Conservation (phyloP, 1,284 basidiomycete species). For the Fistulinella cinereoalba region DNA sequence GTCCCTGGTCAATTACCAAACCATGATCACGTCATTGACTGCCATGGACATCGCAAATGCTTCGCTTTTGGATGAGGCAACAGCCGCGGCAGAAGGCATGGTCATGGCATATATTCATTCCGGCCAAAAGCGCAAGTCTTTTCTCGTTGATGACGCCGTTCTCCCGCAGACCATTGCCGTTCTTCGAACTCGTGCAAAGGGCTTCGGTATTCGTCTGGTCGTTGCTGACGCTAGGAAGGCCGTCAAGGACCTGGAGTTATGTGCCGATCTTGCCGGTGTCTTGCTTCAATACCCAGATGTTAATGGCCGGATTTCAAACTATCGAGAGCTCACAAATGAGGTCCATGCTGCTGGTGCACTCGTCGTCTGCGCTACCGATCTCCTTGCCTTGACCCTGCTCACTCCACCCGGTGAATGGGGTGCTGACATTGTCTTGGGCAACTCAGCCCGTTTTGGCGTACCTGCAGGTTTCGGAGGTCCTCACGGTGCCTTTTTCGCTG, state of each 20-base stretch:
- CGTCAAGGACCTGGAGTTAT: conserved; percentile 51
- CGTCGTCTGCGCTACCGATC: conserved; percentile 86
- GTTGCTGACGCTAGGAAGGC: conserved; percentile 59
- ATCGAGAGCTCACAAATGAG: conserved; percentile 60
- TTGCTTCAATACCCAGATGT: conserved; percentile 93
- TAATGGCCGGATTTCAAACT: conserved; percentile 83
- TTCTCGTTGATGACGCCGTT: conserved; percentile 81
- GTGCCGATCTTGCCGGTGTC: conserved; percentile 78
- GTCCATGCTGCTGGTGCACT: conserved; percentile 80
- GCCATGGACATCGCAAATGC: conserved; percentile 95
- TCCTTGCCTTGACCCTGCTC: conserved; percentile 90
- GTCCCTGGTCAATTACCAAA: conserved; percentile 96
- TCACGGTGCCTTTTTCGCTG: conserved; percentile 95
- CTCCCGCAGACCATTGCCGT: conserved; percentile 87
- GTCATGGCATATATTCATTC: conserved; percentile 73
- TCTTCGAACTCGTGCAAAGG: conserved; percentile 82
- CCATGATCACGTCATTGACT: conserved; percentile 94
- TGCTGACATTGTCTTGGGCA: conserved; percentile 93
- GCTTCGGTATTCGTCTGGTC: conserved; percentile 82
- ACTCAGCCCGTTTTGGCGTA: conserved; percentile 94
- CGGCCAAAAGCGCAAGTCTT: conserved; percentile 76
- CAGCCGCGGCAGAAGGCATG: conserved; percentile 93
- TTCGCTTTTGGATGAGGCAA: conserved; percentile 88
- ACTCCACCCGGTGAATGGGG: conserved; percentile 99
- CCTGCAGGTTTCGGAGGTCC: conserved; percentile 90